These are phyloP conservation scores for Tieghemiomyces parasiticus DNA, from an alignment of 192 early-diverging fungal species.

Conservation along the genomic window DNA sequence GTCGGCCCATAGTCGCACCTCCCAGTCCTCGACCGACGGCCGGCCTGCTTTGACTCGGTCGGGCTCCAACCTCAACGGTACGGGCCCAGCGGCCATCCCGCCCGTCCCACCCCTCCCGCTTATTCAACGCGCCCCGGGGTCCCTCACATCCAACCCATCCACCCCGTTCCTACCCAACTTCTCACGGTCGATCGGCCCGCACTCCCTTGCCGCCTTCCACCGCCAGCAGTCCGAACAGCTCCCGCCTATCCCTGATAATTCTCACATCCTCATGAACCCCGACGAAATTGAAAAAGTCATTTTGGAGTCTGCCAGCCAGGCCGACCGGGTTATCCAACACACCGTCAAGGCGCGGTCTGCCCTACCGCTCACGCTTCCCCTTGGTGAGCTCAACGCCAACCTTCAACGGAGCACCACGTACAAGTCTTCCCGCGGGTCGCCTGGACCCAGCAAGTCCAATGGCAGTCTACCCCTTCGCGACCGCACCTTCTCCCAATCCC, in stretches of 20 bases:
- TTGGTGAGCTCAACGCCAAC: not conserved
- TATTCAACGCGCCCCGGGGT: constrained; percentile 5
- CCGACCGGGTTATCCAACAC: not conserved
- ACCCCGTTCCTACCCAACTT: not conserved
- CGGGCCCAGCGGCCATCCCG: not conserved
- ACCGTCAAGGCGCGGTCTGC: not conserved
- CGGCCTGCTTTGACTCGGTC: not conserved
- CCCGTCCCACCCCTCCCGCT: constrained; percentile 8
- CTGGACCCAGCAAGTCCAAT: not conserved
- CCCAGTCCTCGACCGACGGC: not conserved
- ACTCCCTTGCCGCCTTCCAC: not conserved
- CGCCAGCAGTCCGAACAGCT: not conserved
- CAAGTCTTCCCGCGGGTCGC: not conserved
- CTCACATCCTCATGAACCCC: not conserved
- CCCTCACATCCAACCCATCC: not conserved
- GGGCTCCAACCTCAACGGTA: not conserved
- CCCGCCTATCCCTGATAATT: not conserved
- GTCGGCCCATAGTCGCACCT: not conserved
- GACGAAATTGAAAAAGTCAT: constrained; percentile 1
- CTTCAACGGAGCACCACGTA: not conserved
- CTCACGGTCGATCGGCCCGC: not conserved
- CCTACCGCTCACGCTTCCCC: not conserved
- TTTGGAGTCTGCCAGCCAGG: not conserved
- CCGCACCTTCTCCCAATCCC: too few species aligned
- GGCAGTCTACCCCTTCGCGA: too few species aligned